phyloP scores from a whole-genome alignment of 352 stramenopile genomes.

The Phytophthora boehmeriae region DNA sequence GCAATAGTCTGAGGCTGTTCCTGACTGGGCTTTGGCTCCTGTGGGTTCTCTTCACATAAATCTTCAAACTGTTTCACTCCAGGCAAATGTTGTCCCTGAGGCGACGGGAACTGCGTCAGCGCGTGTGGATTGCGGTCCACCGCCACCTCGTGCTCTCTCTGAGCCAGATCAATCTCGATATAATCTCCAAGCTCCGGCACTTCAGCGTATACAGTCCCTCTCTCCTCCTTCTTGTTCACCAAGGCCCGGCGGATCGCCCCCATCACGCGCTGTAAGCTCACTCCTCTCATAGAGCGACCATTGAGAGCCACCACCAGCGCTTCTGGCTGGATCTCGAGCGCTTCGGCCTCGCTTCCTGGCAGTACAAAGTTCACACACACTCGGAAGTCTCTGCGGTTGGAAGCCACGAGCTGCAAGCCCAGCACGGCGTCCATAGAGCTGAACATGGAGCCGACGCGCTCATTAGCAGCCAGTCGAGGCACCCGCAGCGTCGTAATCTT shows the following conservation, averaged over 20 bases:
- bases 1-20: conserved; percentile 22
- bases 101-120: conserved; percentile 78
- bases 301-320: conserved; percentile 69
- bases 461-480: conserved; percentile 20
- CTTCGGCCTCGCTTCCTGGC: conserved; percentile 52
- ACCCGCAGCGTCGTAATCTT: conserved; percentile 55
- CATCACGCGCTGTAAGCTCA: conserved; percentile 59
- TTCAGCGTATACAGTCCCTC: conserved; percentile 13
- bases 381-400: conserved; percentile 62
- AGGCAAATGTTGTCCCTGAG: conserved; percentile 63
- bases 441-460: conserved; percentile 46
- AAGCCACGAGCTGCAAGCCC: conserved; percentile 64
- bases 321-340: conserved; percentile 51
- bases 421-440: conserved; percentile 57
- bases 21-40: conserved; percentile 31
- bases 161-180: conserved; percentile 63
- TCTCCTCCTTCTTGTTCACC: conserved; percentile 14
- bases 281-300: conserved; percentile 51
- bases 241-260: conserved; percentile 43
- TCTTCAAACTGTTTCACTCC: conserved; percentile 65
- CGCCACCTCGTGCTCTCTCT: conserved; percentile 67
- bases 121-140: conserved; percentile 73
- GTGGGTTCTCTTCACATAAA: conserved; percentile 16
- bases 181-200: conserved; percentile 38
- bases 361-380: conserved; percentile 73